Percentiles rank a stretch among this genome's conserved stretches.
These are phyloP conservation scores for Pseudozyma thailandica DNA, from an alignment of 1,284 basidiomycete genomes.

Conservation along the genomic window DNA sequence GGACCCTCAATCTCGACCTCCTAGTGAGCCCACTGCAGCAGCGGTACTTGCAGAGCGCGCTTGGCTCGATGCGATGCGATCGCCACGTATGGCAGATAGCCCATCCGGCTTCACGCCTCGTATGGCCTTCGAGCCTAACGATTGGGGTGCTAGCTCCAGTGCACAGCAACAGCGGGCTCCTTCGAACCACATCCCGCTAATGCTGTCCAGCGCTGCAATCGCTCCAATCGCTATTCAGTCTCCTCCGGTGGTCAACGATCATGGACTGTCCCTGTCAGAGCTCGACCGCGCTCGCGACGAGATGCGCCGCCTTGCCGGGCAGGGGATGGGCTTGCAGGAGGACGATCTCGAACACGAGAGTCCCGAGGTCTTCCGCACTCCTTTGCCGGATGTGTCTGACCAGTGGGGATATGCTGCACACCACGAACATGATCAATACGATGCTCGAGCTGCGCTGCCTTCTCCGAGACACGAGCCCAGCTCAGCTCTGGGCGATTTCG, in stretches of 20 bases:
- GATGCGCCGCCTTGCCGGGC: conserved; percentile 38
- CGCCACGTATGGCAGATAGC: conserved; percentile 42
- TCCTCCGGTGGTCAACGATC: conserved; percentile 2
- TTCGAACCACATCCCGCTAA: conserved; percentile 33
- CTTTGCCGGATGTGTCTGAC: conserved; percentile 23
- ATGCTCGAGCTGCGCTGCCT: neutral
- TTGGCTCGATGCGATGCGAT: conserved; percentile 45
- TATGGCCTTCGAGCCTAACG: conserved; percentile 44
- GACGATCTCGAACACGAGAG: conserved; percentile 8
- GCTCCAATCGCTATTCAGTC: neutral
- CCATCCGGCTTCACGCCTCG: conserved; percentile 51
- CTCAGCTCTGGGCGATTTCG: conserved; percentile 29
- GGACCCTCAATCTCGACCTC: conserved; percentile 8
- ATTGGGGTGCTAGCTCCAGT: conserved; percentile 16
- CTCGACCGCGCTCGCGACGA: conserved; percentile 29
- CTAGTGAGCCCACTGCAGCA: conserved; percentile 10
- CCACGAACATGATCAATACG: conserved; percentile 3
- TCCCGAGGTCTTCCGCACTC: conserved; percentile 34
- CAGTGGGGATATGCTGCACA: conserved; percentile 15
- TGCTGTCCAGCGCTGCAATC: conserved; percentile 21
- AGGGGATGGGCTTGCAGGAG: conserved; percentile 20
- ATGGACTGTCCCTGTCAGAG: conserved; percentile 28
- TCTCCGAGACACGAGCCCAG: conserved; percentile 1
- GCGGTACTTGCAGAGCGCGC: conserved; percentile 19
- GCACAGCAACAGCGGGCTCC: conserved; percentile 13